These are phyloP conservation scores for Candida caryicola DNA, from an alignment of 805 yeast species.

Conservation along the genomic window DNA sequence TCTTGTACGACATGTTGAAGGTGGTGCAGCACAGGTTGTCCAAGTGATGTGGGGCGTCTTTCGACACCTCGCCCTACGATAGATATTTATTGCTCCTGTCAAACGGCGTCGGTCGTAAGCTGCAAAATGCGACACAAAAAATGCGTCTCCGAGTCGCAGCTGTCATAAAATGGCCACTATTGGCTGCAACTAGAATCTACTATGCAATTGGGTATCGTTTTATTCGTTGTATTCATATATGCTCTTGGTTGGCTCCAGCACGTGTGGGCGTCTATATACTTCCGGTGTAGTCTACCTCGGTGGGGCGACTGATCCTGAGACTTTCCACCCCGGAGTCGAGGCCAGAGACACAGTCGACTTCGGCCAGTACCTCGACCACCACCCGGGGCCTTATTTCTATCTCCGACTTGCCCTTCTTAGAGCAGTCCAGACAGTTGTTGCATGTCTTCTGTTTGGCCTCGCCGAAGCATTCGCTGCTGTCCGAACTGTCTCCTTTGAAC, in stretches of 20 bases:
- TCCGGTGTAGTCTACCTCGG: background rate
- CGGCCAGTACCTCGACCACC: constrained; percentile 10
- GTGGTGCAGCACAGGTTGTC: constrained; percentile 12
- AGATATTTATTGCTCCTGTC: too few relatives aligned
- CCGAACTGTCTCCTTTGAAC: background rate
- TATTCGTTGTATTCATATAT: too few relatives aligned
- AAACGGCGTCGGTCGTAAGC: too few relatives aligned
- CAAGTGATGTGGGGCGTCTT: too few relatives aligned
- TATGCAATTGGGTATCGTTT: too few relatives aligned
- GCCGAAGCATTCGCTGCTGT: background rate
- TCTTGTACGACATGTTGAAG: constrained; percentile 10
- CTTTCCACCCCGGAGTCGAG: background rate
- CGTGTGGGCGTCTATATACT: background rate
- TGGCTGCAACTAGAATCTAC: too few relatives aligned
- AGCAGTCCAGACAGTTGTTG: constrained; percentile 25
- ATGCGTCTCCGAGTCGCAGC: too few relatives aligned
- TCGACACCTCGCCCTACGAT: too few relatives aligned
- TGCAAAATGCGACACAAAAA: too few relatives aligned
- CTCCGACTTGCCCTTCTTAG: constrained; percentile 27
- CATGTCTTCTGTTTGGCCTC: background rate
- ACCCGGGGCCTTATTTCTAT: constrained; percentile 6
- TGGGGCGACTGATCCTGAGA: background rate
- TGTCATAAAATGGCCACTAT: too few relatives aligned
- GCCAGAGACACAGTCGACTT: background rate
- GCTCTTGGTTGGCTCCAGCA: too few relatives aligned